phyloP scores from a whole-genome alignment of 345 rosid genomes.

The Crucihimalaya himalaica region DNA sequence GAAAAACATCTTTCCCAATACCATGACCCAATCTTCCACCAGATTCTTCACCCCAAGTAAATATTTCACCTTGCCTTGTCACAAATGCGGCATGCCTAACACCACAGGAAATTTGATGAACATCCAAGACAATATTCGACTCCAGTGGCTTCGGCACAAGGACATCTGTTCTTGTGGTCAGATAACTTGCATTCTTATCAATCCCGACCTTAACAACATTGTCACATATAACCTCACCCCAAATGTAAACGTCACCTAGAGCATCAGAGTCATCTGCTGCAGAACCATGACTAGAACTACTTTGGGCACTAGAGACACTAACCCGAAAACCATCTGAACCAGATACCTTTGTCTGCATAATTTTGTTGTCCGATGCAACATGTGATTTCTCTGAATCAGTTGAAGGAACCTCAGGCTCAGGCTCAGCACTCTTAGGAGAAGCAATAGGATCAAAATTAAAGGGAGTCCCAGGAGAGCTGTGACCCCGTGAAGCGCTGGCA shows the following conservation, averaged over 20 bases:
- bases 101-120: slow-evolving; percentile 90
- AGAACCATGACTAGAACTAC: slow-evolving; percentile 97
- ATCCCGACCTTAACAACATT: slow-evolving; percentile 68
- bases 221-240: slow-evolving; percentile 96
- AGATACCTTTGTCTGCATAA: slow-evolving; percentile 83
- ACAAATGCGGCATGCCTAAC: slow-evolving; percentile 90
- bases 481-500: slow-evolving; percentile 62
- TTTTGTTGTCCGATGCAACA: slow-evolving; percentile 78
- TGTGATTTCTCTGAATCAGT: slow-evolving; percentile 69
- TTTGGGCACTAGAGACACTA: slow-evolving; percentile 98
- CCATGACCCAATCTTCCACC: slow-evolving; percentile 99
- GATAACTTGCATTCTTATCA: slow-evolving; percentile 64
- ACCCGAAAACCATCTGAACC: slow-evolving; percentile 91
- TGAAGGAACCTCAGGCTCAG: slow-evolving; percentile 58
- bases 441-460: slow-evolving; percentile 51
- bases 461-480: slow-evolving; percentile 78
- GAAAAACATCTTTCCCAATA: slow-evolving; percentile 71
- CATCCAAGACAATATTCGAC: slow-evolving; percentile 85
- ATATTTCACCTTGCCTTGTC: slow-evolving; percentile 90
- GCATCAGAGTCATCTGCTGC: slow-evolving; percentile 97
- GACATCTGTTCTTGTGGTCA: slow-evolving; percentile 72
- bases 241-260: slow-evolving; percentile 90
- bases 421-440: slow-evolving; percentile 64
- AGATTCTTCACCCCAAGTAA: slow-evolving; percentile 99
- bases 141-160: slow-evolving; percentile 88